These are phyloP conservation scores for Lolium multiflorum DNA, from an alignment of 176 grass and related monocot species.

Conservation along the genomic window DNA sequence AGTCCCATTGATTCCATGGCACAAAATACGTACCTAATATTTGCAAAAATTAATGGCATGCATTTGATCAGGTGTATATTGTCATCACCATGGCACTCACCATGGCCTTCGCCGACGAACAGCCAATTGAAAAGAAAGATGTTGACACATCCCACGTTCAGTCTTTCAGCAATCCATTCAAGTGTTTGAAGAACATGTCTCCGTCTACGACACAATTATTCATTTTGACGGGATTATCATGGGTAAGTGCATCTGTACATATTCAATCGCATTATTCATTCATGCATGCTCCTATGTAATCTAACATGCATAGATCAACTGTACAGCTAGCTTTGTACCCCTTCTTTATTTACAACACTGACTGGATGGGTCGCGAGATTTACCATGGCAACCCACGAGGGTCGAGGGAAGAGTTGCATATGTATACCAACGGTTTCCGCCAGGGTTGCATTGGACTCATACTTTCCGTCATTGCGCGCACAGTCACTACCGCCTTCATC, in stretches of 20 bases:
- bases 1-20: background rate
- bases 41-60: background rate
- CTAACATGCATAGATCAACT: background rate
- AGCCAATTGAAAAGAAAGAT: background rate
- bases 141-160: background rate
- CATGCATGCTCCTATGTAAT: background rate
- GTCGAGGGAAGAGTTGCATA: background rate
- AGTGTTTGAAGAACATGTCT: background rate
- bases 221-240: background rate
- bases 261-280: background rate
- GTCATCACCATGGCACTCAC: background rate
- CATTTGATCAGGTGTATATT: background rate
- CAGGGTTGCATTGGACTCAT: background rate
- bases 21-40: background rate
- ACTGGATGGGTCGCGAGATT: slow-evolving; percentile 8
- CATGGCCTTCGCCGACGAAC: background rate
- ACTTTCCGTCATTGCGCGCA: background rate
- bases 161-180: background rate
- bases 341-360: background rate
- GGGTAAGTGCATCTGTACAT: background rate
- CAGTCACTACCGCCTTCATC: background rate
- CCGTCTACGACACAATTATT: background rate
- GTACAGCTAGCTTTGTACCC: background rate
- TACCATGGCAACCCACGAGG: background rate
- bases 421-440: background rate